Base-by-base conservation (phyloP, 2,329 filamentous ascomycete genomes). In the Fusarium nanum region DNA sequence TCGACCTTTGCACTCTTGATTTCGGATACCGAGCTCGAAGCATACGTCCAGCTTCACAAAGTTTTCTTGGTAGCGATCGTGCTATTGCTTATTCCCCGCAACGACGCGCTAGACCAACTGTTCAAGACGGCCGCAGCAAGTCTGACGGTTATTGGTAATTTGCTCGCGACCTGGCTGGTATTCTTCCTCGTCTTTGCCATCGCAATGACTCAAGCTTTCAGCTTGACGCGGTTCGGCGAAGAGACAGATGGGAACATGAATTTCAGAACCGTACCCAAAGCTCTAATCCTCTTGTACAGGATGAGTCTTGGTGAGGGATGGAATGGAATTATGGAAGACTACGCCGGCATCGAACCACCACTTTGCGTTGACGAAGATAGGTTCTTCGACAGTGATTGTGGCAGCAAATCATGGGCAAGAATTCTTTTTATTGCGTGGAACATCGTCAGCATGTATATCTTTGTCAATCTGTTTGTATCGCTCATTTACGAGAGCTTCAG, bases 381-480 rank as follows among this genome's bases (percentile, higher is more conserved):
- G 41, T 98, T 97, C 80, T 95, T 94, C 75, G 83, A 92, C 44
- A 96, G 93, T 75, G 97, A 99, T 81, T 99, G 96, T 76, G 96
- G 96, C 62, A 97, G 95, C 81, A 88, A 90, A 53, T 87, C 89
- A 41, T 99, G 96, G 94, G 94, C 96, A 10, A 87, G 94, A 54
- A 89, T 90, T 34, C 85, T 99, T 12, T 99, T 99, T 83, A 94
- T 98, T 61, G 89, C 92, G 7, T 99, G 96, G 96, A 99, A 99
- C 83, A 95, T 99, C 75, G 87, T 99, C 81, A 98, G 95, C 92
- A 99, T 99, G 96, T 99, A 99, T 82, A 97, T 99, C 76, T 99
- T 99, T 76, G 95, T 98, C 77, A 98, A 95, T 77, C 83, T 99
- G 77, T 99, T 99, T 80, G 95, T 99, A 63, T 99, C 96, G 50